A percentile compares a stretch with the other conserved stretches of the same genome.
Conservation (phyloP, 164 flowering plant genomes). For the Vitis riparia region DNA sequence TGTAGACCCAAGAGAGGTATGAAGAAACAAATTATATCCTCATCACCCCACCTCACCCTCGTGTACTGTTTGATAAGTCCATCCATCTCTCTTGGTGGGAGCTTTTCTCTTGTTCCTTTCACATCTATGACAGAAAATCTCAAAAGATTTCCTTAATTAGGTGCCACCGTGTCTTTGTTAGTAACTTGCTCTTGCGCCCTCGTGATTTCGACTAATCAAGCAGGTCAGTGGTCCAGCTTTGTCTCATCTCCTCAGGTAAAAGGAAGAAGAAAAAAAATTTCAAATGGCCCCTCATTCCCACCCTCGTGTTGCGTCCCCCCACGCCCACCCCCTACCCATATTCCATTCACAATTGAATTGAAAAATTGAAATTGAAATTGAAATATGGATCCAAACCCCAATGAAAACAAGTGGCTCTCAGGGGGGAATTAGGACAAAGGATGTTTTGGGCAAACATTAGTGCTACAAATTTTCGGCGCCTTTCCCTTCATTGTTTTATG, state of each 20-base stretch:
- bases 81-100: conserved; percentile 12
- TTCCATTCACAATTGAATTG: too few relatives aligned
- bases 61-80: conserved; percentile 17
- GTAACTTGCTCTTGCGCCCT: conserved; percentile 7
- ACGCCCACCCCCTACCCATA: too few relatives aligned
- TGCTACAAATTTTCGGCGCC: not conserved
- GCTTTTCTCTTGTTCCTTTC: conserved; percentile 25
- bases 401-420: not conserved
- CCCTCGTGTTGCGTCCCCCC: not conserved
- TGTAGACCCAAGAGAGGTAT: conserved; percentile 83
- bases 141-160: conserved; percentile 40
- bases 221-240: conserved; percentile 19
- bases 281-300: not conserved
- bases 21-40: not conserved
- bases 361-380: too few relatives aligned
- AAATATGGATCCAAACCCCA: not conserved
- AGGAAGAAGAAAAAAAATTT: not conserved
- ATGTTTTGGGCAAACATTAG: not conserved
- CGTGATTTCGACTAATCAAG: conserved; percentile 24
- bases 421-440: not conserved
- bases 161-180: conserved; percentile 33
- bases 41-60: conserved; percentile 4
- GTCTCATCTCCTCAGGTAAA: conserved; percentile 11
- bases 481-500: not conserved
- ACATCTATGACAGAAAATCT: conserved; percentile 25